Percentiles rank a stretch among this genome's conserved stretches.
Conservation (phyloP, 768 basidiomycete species). For the Pleurotus pulmonarius region DNA sequence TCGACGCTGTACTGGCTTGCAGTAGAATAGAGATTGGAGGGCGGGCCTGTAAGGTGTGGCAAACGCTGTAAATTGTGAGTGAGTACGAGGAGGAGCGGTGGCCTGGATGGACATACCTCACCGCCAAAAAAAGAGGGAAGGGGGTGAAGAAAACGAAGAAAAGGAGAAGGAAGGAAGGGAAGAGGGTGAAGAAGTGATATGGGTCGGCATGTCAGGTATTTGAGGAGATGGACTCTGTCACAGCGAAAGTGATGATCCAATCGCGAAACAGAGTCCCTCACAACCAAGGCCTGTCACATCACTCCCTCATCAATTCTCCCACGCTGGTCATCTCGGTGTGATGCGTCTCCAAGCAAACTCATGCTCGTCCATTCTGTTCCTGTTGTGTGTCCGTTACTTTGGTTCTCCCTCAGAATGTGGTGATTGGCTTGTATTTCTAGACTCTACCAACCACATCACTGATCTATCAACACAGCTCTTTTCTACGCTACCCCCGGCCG, state of each 20-base stretch:
- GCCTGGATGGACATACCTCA: neutral
- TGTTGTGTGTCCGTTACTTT: conserved; percentile 3
- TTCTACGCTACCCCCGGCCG: conserved; percentile 3
- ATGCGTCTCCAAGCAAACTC: conserved; percentile 4
- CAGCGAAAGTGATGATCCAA: conserved; percentile 16
- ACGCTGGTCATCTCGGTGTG: conserved; percentile 12
- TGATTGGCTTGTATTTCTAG: conserved; percentile 4
- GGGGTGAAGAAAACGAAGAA: conserved; percentile 32
- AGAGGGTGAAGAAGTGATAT: conserved; percentile 16
- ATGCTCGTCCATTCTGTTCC: conserved; percentile 7
- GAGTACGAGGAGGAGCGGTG: neutral
- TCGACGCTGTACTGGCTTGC: conserved; percentile 80
- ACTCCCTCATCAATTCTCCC: conserved; percentile 27
- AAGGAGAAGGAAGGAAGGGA: conserved; percentile 40
- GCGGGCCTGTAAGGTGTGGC: conserved; percentile 35
- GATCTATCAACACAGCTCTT: conserved; percentile 5
- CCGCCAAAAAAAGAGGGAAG: neutral
- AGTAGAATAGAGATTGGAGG: conserved; percentile 42
- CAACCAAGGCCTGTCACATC: conserved; percentile 33
- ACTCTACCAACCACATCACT: conserved; percentile 4
- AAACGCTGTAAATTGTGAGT: conserved; percentile 34
- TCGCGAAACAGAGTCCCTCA: conserved; percentile 20
- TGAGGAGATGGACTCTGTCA: conserved; percentile 19
- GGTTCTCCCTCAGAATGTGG: neutral
- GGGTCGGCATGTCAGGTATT: conserved; percentile 24